Evolutionary conservation across 345 rosid genomes (phyloP).

Genomic region (Pugionium dolabratum): DNA sequence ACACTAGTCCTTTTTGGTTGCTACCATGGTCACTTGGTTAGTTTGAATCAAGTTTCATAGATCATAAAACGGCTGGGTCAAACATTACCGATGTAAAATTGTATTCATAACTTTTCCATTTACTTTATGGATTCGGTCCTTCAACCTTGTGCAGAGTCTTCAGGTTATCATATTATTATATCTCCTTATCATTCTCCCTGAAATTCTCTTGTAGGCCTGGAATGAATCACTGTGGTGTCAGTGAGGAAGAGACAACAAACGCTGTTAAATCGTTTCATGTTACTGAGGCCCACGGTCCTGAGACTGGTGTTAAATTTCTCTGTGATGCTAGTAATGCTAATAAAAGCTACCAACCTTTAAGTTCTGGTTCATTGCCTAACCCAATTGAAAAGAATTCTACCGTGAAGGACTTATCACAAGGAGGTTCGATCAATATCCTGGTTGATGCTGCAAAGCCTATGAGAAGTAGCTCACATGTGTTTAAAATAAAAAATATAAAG

Average conservation of each 20-base stretch:
- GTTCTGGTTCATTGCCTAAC: slow-evolving; percentile 29
- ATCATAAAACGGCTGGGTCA: slow-evolving; percentile 9
- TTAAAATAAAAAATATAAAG: slow-evolving; percentile 31
- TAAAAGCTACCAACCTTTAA: slow-evolving; percentile 25
- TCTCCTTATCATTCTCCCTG: slow-evolving; percentile 25
- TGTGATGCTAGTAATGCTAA: slow-evolving; percentile 10
- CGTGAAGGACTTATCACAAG: slow-evolving; percentile 24
- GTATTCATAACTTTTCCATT: slow-evolving; percentile 5
- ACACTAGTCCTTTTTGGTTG: neutral
- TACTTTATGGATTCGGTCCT: slow-evolving; percentile 3
- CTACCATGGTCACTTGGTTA: slow-evolving; percentile 8
- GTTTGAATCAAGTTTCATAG: no score
- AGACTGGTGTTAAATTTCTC: neutral
- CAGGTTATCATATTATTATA: neutral
- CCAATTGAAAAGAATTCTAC: slow-evolving; percentile 20
- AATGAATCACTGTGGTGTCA: slow-evolving; percentile 39
- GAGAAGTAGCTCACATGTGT: slow-evolving; percentile 41
- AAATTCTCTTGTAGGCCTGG: slow-evolving; percentile 41
- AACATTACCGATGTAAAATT: slow-evolving; percentile 14
- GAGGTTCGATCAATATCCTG: slow-evolving; percentile 19
- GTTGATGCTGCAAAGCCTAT: slow-evolving; percentile 42
- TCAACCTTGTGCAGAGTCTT: slow-evolving; percentile 19
- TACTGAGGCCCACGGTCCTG: neutral
- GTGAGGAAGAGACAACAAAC: slow-evolving; percentile 35
- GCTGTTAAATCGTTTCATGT: slow-evolving; percentile 13